phyloP scores from a whole-genome alignment of 129 eudicot genomes.

The Deinandra increscens region DNA sequence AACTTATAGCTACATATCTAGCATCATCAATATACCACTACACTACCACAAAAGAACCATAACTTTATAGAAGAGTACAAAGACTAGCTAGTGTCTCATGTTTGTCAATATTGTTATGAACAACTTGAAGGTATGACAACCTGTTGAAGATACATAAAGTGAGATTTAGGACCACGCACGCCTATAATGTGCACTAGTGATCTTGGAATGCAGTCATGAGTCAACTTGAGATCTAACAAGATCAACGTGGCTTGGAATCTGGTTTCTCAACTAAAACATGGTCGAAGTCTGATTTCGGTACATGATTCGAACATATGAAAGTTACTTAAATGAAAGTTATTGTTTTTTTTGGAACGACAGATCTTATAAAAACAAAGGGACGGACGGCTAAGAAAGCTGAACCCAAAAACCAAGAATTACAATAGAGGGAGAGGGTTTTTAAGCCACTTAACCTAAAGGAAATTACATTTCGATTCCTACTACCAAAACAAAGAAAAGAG shows the following conservation, averaged over 20 bases:
- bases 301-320: slow-evolving; percentile 7
- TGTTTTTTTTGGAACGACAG: too few relatives aligned
- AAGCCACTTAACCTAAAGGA: too few relatives aligned
- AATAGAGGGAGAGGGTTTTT: too few relatives aligned
- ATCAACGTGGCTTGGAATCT: slow-evolving; percentile 3
- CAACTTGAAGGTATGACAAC: slow-evolving; percentile 30
- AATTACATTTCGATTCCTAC: too few relatives aligned
- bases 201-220: background rate
- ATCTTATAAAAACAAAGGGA: too few relatives aligned
- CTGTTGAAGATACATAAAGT: slow-evolving; percentile 7
- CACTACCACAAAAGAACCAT: slow-evolving; percentile 15
- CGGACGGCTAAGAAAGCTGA: too few relatives aligned
- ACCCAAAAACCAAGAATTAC: too few relatives aligned
- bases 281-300: background rate
- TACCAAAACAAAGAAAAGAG: too few relatives aligned
- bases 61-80: slow-evolving; percentile 27
- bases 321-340: slow-evolving; percentile 1
- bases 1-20: slow-evolving; percentile 10
- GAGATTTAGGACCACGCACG: slow-evolving; percentile 32
- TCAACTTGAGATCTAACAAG: slow-evolving; percentile 25
- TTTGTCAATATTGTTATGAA: slow-evolving; percentile 22
- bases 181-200: background rate
- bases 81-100: slow-evolving; percentile 20
- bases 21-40: slow-evolving; percentile 14
- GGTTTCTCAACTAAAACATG: background rate